Percentiles rank a stretch among this genome's conserved stretches.
Evolutionary conservation across 2,329 filamentous ascomycete genomes (phyloP).

Genomic region (Ascosphaera acerosa): DNA sequence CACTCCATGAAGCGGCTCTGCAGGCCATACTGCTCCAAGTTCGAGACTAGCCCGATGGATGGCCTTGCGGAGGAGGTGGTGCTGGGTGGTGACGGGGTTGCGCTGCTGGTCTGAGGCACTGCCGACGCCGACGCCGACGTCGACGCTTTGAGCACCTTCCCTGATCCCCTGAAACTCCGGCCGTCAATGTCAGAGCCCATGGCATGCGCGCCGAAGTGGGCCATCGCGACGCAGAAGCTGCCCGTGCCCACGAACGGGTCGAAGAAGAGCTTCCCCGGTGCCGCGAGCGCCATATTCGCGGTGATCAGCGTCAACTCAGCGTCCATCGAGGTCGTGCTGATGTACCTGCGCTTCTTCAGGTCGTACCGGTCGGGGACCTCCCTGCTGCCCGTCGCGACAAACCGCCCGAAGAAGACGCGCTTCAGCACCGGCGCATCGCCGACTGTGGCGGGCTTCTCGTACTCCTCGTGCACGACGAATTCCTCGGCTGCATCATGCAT

Average conservation of each 20-base stretch:
- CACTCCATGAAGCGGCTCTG: conserved; percentile 42
- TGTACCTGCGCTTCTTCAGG: conserved; percentile 80
- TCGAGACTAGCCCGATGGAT: conserved; percentile 31
- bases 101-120: too few species aligned
- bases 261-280: conserved; percentile 64
- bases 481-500: conserved; percentile 49
- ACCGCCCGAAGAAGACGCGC: conserved; percentile 44
- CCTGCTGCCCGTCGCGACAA: conserved; percentile 39
- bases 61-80: too few species aligned
- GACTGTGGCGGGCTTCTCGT: conserved; percentile 13
- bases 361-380: conserved; percentile 50
- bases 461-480: conserved; percentile 68
- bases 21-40: conserved; percentile 66
- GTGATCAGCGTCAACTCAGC: conserved; percentile 77
- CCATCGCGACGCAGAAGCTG: conserved; percentile 71
- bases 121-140: conserved; percentile 3
- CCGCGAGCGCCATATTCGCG: conserved; percentile 68
- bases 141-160: conserved; percentile 16
- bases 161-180: conserved; percentile 48
- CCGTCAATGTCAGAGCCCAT: conserved; percentile 89
- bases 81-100: too few species aligned
- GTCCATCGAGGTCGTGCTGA: conserved; percentile 94
- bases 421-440: conserved; percentile 22
- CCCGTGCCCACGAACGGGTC: conserved; percentile 93
- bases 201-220: conserved; percentile 63